A percentile compares a stretch with the other conserved stretches of the same genome.
These are phyloP conservation scores for Neurospora intermedia DNA, from an alignment of 495 filamentous ascomycete genomes.

Conservation along the genomic window DNA sequence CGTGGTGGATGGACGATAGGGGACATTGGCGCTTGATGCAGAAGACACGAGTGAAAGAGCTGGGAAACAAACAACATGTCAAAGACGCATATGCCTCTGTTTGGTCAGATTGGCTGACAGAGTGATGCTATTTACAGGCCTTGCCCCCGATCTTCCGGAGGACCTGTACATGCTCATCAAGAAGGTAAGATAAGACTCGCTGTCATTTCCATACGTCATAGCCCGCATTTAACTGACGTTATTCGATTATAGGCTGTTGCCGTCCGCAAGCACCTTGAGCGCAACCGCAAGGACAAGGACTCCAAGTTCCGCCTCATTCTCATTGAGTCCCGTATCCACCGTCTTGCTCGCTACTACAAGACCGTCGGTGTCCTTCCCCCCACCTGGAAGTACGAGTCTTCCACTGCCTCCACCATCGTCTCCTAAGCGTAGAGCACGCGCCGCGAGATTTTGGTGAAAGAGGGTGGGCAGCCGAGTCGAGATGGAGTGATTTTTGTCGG, in stretches of 20 bases:
- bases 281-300: slow-evolving; percentile 99
- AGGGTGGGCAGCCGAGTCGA: slow-evolving; percentile 4
- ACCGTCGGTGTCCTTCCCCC: slow-evolving; percentile 95
- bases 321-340: slow-evolving; percentile 98
- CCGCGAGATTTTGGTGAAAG: background rate
- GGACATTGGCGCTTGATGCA: slow-evolving; percentile 3
- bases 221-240: background rate
- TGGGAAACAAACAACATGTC: slow-evolving; percentile 3
- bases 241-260: slow-evolving; percentile 62
- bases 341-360: slow-evolving; percentile 93
- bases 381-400: slow-evolving; percentile 92
- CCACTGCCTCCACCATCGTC: slow-evolving; percentile 54
- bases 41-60: slow-evolving; percentile 1
- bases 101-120: slow-evolving; percentile 91
- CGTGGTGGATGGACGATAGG: background rate
- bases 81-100: slow-evolving; percentile 58
- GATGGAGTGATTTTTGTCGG: slow-evolving; percentile 6
- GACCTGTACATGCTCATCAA: slow-evolving; percentile 98
- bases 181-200: slow-evolving; percentile 57
- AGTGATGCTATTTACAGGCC: slow-evolving; percentile 76
- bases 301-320: slow-evolving; percentile 99
- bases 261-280: slow-evolving; percentile 99
- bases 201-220: background rate
- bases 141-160: slow-evolving; percentile 94
- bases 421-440: slow-evolving; percentile 35